Evolutionary conservation across 2,329 filamentous ascomycete species (phyloP).

Genomic region (Cephalotrichum gorgonifer): DNA sequence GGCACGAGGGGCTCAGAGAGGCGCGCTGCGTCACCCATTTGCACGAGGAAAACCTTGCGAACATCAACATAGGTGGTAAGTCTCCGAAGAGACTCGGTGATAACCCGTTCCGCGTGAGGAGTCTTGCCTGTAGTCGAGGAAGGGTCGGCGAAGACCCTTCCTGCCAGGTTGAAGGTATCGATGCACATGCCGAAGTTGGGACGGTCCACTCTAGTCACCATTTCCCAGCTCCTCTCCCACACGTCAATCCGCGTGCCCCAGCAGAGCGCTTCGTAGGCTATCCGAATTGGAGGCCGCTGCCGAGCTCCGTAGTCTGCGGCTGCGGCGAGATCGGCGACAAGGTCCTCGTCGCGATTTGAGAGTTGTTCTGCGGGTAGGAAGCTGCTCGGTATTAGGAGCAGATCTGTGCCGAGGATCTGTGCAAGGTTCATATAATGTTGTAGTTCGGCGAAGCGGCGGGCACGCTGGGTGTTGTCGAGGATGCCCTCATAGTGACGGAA

Average conservation of each 20-base stretch:
- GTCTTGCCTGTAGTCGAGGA: slow-evolving; percentile 38
- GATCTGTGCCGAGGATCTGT: slow-evolving; percentile 53
- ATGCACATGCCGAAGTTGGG: slow-evolving; percentile 68
- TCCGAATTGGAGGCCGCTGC: slow-evolving; percentile 47
- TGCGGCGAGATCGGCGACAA: slow-evolving; percentile 51
- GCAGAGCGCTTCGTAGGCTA: slow-evolving; percentile 64
- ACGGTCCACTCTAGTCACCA: slow-evolving; percentile 54
- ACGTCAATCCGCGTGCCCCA: slow-evolving; percentile 62
- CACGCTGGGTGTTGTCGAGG: slow-evolving; percentile 48
- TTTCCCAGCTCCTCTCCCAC: slow-evolving; percentile 64
- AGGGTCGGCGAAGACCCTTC: slow-evolving; percentile 61
- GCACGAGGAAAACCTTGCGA: slow-evolving; percentile 62
- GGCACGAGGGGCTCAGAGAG: slow-evolving; percentile 45
- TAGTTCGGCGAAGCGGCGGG: slow-evolving; percentile 49
- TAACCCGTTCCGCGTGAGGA: slow-evolving; percentile 40
- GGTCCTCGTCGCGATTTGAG: slow-evolving; percentile 37
- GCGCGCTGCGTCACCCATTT: slow-evolving; percentile 64
- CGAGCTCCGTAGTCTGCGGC: slow-evolving; percentile 57
- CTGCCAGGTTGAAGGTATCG: slow-evolving; percentile 71
- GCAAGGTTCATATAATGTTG: slow-evolving; percentile 60
- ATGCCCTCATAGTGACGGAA: slow-evolving; percentile 73
- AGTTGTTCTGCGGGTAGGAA: slow-evolving; percentile 45
- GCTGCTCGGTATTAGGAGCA: slow-evolving; percentile 65
- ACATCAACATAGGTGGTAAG: slow-evolving; percentile 47
- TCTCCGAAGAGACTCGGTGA: slow-evolving; percentile 41